These are phyloP conservation scores for Pyronema domesticum DNA, from an alignment of 495 filamentous ascomycete genomes.

Conservation along the genomic window DNA sequence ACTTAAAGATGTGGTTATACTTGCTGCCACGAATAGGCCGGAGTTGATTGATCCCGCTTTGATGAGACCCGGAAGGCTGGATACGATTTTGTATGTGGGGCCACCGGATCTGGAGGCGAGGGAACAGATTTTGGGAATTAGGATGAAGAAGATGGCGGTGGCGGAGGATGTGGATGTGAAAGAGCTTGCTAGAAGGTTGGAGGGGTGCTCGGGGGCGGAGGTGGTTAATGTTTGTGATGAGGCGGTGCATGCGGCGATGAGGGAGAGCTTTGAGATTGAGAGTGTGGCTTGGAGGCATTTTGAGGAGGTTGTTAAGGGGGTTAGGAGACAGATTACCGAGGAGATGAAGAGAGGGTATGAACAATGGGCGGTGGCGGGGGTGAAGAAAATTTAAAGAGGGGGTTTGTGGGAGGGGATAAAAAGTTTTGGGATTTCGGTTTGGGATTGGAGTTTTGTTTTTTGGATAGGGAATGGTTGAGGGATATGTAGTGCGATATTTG, in stretches of 20 bases:
- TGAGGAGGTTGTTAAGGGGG: slow-evolving; percentile 40
- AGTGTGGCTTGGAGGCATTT: slow-evolving; percentile 46
- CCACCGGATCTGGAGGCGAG: slow-evolving; percentile 62
- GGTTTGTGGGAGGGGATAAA: no score
- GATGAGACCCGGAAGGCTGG: slow-evolving; percentile 73
- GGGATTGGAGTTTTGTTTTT: neutral
- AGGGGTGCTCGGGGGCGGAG: slow-evolving; percentile 80
- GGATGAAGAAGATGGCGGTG: slow-evolving; percentile 40
- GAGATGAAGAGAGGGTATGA: slow-evolving; percentile 50
- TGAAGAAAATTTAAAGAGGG: slow-evolving; percentile 20
- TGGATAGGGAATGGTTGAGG: no score
- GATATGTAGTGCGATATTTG: no score
- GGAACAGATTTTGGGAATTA: slow-evolving; percentile 56
- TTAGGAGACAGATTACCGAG: slow-evolving; percentile 49
- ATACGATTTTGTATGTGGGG: slow-evolving; percentile 77
- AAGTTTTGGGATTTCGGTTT: neutral
- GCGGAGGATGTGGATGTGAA: slow-evolving; percentile 48
- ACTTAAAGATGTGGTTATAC: slow-evolving; percentile 63
- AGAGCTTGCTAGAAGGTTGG: slow-evolving; percentile 47
- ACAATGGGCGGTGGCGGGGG: slow-evolving; percentile 37
- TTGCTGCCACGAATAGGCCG: slow-evolving; percentile 91
- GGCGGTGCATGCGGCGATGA: slow-evolving; percentile 42
- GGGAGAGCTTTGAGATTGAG: slow-evolving; percentile 34
- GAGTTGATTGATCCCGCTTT: slow-evolving; percentile 74
- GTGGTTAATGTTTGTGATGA: slow-evolving; percentile 62